phyloP scores from a whole-genome alignment of 2,329 filamentous ascomycete species.

The Leptographium wingfieldii region DNA sequence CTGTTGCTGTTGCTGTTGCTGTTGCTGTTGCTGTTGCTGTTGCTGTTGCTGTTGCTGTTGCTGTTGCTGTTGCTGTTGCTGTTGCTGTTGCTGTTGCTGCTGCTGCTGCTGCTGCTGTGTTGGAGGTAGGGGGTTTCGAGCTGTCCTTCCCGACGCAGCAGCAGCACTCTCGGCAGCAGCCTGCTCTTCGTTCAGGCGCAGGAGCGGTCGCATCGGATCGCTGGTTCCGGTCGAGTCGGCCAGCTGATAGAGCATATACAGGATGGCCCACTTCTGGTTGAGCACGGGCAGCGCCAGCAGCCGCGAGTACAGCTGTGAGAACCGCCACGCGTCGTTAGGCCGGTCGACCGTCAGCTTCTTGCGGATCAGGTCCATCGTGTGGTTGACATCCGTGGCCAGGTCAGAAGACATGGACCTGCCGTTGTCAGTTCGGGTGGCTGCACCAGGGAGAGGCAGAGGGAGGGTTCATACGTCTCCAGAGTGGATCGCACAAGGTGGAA shows the following conservation, averaged over 20 bases:
- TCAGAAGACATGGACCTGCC: conserved; percentile 28
- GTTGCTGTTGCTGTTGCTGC: too few species aligned
- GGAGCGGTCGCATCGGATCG: conserved; percentile 32
- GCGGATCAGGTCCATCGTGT: conserved; percentile 87
- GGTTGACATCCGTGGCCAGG: conserved; percentile 64
- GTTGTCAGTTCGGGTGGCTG: neutral
- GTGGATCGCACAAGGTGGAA: conserved; percentile 39
- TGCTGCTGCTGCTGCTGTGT: neutral
- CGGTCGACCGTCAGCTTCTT: conserved; percentile 71
- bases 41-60: too few species aligned
- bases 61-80: too few species aligned
- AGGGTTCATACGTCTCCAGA: conserved; percentile 33
- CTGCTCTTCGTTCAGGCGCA: conserved; percentile 16
- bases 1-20: too few species aligned
- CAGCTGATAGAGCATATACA: conserved; percentile 79
- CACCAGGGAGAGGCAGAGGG: neutral
- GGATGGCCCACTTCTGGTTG: conserved; percentile 91
- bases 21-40: too few species aligned
- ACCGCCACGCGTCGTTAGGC: conserved; percentile 65
- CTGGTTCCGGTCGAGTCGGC: conserved; percentile 52
- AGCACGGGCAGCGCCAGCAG: conserved; percentile 84
- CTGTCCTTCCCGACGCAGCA: neutral
- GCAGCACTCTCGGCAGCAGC: neutral
- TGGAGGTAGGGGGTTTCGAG: neutral
- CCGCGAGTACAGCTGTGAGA: conserved; percentile 82